Base-by-base conservation (phyloP, 257 asterid genomes). In the Linaria vulgaris region DNA sequence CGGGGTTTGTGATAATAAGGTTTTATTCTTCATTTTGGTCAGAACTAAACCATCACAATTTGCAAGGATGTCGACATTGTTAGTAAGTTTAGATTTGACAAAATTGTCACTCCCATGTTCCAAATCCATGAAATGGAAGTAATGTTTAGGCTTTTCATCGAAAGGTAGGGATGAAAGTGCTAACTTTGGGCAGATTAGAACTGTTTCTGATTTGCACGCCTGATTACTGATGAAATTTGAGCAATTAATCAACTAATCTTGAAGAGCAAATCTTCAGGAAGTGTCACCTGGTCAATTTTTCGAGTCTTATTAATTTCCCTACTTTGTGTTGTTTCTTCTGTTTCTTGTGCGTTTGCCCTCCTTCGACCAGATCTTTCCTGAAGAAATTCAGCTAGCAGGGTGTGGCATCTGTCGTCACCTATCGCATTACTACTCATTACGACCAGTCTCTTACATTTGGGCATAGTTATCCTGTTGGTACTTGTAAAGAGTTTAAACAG, bases 41-140 rank as follows among this genome's bases (percentile, higher is more conserved):
- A 80, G 72, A 53, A 80, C 68, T 66, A 74, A 49, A 19, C 85
- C 82, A 43, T 76, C 50, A 15, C 56, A 76, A 63, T 69, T 69
- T 45, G 82, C 80, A 20, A 60, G 61, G 61, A 74, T 19, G 6
- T 31, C 39, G 4, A 41, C 44, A 48, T 61, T 19, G 17, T 41
- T 64, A 9, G 22, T 43, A 9, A 71, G 37, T 23, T 27, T 25
- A 0, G 80, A 76, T 59, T 73, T 73, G 0, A 64, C 21, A 30
- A 69, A 73, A 21, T 15, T 57, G 25, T 73, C 67, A 14, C 66
- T 15, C 17, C 76, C 56, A 41, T n/a, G 22, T 12, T 57, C 65
- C 64, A 80, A 64, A 63, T 67, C 56, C 73, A 75, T 38, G 62
- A 68, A 68, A 60, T 76, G 76, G 71, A 78, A 74, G 66, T 67